Evolutionary conservation across 176 grass and related monocot genomes (phyloP).

Genomic region (Canna indica): DNA sequence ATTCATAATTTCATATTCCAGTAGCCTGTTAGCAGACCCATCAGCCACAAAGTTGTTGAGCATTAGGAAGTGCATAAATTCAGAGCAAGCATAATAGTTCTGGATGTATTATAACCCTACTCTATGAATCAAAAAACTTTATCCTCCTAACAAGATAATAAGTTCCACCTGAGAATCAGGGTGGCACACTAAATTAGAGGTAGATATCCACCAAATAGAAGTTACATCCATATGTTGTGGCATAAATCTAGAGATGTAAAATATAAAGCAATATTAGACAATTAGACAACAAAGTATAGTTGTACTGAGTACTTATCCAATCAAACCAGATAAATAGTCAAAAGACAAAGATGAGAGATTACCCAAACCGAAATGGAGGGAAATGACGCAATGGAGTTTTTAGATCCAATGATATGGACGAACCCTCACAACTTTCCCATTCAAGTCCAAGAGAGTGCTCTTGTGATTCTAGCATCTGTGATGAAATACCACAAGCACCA

Average conservation of each 20-base stretch:
- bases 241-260: neutral
- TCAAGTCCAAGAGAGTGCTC: slow-evolving; percentile 51
- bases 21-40: neutral
- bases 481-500: slow-evolving; percentile 48
- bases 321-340: neutral
- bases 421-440: slow-evolving; percentile 58
- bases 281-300: neutral
- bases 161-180: neutral
- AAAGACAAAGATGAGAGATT: slow-evolving; percentile 4
- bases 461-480: slow-evolving; percentile 62
- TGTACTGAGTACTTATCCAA: neutral
- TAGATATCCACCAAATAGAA: neutral
- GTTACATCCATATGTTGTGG: no score
- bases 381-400: slow-evolving; percentile 92
- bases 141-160: neutral
- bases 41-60: neutral
- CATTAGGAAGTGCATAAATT: neutral
- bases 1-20: neutral
- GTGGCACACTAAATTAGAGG: neutral
- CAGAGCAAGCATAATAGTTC: neutral
- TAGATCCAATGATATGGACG: slow-evolving; percentile 81
- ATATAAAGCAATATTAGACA: neutral
- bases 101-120: neutral
- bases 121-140: neutral
- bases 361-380: slow-evolving; percentile 97